These are phyloP conservation scores for Neohortaea acidophila DNA, from an alignment of 495 filamentous ascomycete species.

Conservation along the genomic window DNA sequence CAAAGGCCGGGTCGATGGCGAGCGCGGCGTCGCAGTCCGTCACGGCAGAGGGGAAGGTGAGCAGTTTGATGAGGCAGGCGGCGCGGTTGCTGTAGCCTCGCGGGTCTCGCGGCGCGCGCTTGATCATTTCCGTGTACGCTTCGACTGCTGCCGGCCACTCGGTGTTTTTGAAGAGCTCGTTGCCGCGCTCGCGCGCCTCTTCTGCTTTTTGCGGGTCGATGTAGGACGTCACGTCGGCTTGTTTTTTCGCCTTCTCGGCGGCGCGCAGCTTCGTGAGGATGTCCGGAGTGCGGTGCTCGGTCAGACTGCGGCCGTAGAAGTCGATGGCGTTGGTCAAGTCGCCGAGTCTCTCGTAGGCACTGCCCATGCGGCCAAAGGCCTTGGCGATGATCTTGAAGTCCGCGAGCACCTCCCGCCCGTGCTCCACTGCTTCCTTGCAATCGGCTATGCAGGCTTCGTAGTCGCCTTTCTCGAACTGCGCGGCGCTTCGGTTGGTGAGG, in stretches of 20 bases:
- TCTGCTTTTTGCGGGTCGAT: conserved; percentile 85
- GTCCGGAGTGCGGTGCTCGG: conserved; percentile 92
- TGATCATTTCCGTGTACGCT: conserved; percentile 93
- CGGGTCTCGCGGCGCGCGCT: conserved; percentile 83
- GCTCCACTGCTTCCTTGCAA: conserved; percentile 76
- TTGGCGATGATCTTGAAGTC: conserved; percentile 98
- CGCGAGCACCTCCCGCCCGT: conserved; percentile 70
- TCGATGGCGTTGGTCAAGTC: conserved; percentile 71
- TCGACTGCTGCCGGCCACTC: conserved; percentile 95
- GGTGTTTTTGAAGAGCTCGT: conserved; percentile 86
- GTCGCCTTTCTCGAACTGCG: conserved; percentile 91
- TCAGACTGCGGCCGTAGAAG: conserved; percentile 83
- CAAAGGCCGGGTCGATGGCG: conserved; percentile 80
- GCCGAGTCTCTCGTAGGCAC: conserved; percentile 74
- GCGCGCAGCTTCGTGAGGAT: conserved; percentile 80
- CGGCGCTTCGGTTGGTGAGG: conserved; percentile 87
- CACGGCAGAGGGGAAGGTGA: conserved; percentile 85
- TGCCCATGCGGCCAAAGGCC: conserved; percentile 79
- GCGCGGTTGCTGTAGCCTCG: conserved; percentile 95
- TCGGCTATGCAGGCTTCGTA: conserved; percentile 70
- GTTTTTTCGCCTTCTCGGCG: conserved; percentile 80
- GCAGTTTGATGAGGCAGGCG: conserved; percentile 88
- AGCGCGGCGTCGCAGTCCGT: conserved; percentile 86
- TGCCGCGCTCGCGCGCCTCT: conserved; percentile 86
- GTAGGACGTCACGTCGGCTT: conserved; percentile 61